These are phyloP conservation scores for Scheffersomyces amazonensis DNA, from an alignment of 805 yeast species.

Conservation along the genomic window DNA sequence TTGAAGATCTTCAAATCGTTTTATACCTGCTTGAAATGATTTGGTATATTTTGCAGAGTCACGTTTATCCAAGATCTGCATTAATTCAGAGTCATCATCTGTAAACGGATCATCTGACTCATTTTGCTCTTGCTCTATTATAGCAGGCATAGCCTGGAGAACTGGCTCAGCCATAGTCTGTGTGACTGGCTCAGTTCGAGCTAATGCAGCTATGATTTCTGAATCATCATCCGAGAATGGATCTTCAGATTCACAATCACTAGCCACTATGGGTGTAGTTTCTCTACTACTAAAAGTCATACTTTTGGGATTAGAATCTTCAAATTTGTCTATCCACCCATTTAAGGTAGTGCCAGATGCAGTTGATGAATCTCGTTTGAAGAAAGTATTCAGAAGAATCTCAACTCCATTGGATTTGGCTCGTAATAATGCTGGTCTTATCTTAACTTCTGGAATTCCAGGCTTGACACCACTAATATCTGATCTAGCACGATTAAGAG, in stretches of 20 bases:
- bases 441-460: slow-evolving; percentile 16
- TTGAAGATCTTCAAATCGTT: slow-evolving; percentile 9
- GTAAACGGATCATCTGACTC: slow-evolving; percentile 16
- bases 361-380: neutral
- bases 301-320: slow-evolving; percentile 3
- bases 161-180: neutral
- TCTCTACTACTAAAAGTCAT: neutral
- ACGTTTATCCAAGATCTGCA: slow-evolving; percentile 3
- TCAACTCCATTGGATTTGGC: slow-evolving; percentile 34
- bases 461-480: slow-evolving; percentile 20
- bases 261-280: neutral
- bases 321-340: slow-evolving; percentile 31
- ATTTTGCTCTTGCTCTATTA: neutral
- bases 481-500: slow-evolving; percentile 29
- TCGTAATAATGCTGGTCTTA: slow-evolving; percentile 37
- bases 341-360: slow-evolving; percentile 7
- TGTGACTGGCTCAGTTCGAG: neutral
- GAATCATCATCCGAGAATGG: slow-evolving; percentile 31
- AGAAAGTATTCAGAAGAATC: neutral
- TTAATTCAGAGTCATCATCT: slow-evolving; percentile 14
- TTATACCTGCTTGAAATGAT: slow-evolving; percentile 10
- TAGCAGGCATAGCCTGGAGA: neutral
- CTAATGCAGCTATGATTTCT: slow-evolving; percentile 11
- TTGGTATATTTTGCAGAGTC: slow-evolving; percentile 4
- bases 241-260: slow-evolving; percentile 13